These are phyloP conservation scores for Hypoxylon sp. DNA, from an alignment of 2,329 filamentous ascomycete genomes.

Conservation along the genomic window DNA sequence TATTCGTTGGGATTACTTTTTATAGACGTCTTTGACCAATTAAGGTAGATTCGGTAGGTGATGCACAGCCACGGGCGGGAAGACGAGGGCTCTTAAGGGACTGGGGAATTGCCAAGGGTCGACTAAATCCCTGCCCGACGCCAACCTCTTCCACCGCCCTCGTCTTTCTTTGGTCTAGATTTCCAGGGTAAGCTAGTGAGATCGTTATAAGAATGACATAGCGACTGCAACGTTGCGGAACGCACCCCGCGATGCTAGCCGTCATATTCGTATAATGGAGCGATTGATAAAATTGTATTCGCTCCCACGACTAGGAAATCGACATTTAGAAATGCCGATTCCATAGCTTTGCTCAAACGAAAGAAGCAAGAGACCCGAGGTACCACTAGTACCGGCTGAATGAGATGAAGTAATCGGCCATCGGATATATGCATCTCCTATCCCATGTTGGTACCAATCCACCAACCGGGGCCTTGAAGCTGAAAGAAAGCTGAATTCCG, in stretches of 20 bases:
- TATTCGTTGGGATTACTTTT: conserved; percentile 48
- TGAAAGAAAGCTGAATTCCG: conserved; percentile 25
- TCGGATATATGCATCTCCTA: conserved; percentile 28
- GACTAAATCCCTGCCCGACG: conserved; percentile 17
- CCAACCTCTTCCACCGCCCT: conserved; percentile 26
- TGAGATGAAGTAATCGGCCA: conserved; percentile 14
- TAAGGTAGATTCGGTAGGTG: conserved; percentile 41
- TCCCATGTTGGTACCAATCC: conserved; percentile 25
- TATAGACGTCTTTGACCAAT: conserved; percentile 49
- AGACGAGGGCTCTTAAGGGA: conserved; percentile 28
- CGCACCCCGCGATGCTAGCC: conserved; percentile 25
- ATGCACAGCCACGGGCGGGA: conserved; percentile 46
- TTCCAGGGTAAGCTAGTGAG: conserved; percentile 14
- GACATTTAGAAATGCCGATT: background rate
- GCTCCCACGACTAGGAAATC: conserved; percentile 1
- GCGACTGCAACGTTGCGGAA: conserved; percentile 26
- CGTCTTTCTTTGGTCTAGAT: conserved; percentile 34
- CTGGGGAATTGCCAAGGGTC: conserved; percentile 14
- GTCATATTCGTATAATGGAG: conserved; percentile 20
- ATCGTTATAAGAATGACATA: conserved; percentile 41
- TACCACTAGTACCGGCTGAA: conserved; percentile 21
- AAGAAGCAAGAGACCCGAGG: conserved; percentile 1
- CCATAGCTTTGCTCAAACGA: conserved; percentile 11
- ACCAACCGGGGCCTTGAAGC: conserved; percentile 5
- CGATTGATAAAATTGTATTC: background rate